Percentiles rank a stretch among this genome's conserved stretches.
Evolutionary conservation across 192 early-diverging fungal genomes (phyloP).

Genomic region (Coemansia sp.): DNA sequence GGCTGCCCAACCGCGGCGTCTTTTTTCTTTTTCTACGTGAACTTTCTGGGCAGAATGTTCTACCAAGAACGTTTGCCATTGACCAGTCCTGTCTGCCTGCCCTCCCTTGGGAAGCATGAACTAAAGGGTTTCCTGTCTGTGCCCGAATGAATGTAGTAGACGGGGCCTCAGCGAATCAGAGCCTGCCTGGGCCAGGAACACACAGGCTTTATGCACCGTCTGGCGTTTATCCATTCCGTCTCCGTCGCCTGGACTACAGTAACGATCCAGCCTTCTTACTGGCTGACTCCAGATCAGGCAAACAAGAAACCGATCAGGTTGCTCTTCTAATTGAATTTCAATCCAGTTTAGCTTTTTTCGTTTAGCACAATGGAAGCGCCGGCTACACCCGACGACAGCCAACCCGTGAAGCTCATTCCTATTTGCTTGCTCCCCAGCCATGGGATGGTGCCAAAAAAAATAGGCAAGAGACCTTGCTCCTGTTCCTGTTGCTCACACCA

Average conservation of each 20-base stretch:
- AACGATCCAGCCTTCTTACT: neutral
- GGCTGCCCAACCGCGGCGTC: slow-evolving; percentile 14
- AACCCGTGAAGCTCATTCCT: too few species aligned
- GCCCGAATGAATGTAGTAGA: neutral
- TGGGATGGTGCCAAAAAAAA: too few species aligned
- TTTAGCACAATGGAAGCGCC: too few species aligned
- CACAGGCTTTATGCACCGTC: too few species aligned
- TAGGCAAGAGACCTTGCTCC: too few species aligned
- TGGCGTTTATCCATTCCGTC: neutral
- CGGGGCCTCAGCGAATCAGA: neutral
- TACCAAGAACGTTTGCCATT: slow-evolving; percentile 14
- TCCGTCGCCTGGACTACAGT: neutral
- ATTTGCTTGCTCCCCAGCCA: too few species aligned
- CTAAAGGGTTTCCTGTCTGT: neutral
- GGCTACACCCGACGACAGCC: too few species aligned
- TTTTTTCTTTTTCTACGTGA: slow-evolving; percentile 12
- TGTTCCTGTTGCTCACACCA: too few species aligned
- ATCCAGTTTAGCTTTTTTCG: too few species aligned
- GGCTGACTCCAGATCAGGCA: neutral
- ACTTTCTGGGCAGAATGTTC: slow-evolving; percentile 48
- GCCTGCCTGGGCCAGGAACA: neutral
- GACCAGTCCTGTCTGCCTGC: neutral
- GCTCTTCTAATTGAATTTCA: too few species aligned
- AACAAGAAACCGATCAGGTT: too few species aligned
- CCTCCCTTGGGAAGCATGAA: too few species aligned